Evolutionary conservation across 768 basidiomycete species (phyloP), one percentile per base, ranked within the genome.

Genomic region (Trametes cingulata): DNA sequence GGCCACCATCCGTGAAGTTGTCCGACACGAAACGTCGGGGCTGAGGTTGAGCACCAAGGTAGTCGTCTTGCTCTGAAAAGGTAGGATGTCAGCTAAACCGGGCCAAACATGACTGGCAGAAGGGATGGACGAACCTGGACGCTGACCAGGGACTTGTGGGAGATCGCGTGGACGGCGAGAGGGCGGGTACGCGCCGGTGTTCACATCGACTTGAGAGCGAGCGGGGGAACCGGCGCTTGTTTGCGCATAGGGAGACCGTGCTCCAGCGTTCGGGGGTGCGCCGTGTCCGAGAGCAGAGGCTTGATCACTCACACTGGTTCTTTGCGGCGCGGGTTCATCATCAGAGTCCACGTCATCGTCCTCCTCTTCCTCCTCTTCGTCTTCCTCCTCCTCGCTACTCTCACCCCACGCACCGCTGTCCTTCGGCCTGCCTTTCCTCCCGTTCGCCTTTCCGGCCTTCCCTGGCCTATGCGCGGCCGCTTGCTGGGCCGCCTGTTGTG

Each of bases 381-480:
- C 74, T 6, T 91, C 90, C 42, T 93, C 91, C 55, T 90, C 90
- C 24, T 91, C 90, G 56, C 89, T 90, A 67, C 88, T 91, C 67
- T 87, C 88, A 41, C 77, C 80, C 82, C 85, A 85, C 15, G 77
- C 78, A 6, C 74, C 72, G 12, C 61, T 54, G 51, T 71, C 76
- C 33, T 75, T 72, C 19, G 80, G 77, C 66, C 81, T 79, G n/a
- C 75, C 77, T 65, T 66, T 73, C 65, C 63, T 75, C 35, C 73
- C 79, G 17, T 77, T 77, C 33, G 72, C 78, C 69, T 86, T 79
- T 52, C 88, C 95, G 33, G 72, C 78, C 69, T 86, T 79, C 52
- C 88, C 95, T 45, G 88, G 95, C 67, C 83, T 84, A 57, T 87
- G 85, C 43, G 79, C 83, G 12, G 90, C 93, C 40, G 89, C 89